Conservation (phyloP, 192 early-diverging fungal genomes). For the Backusella psychrophila region DNA sequence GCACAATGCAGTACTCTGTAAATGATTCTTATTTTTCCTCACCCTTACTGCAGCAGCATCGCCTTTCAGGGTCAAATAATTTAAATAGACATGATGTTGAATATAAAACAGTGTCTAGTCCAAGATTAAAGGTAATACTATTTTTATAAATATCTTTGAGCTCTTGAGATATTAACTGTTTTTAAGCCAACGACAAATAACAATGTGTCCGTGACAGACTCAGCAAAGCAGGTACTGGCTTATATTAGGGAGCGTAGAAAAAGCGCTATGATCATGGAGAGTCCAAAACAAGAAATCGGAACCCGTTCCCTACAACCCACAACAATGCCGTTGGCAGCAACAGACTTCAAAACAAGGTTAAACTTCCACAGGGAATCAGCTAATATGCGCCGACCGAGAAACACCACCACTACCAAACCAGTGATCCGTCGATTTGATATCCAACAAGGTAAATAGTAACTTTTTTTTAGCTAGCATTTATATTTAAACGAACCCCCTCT, state of each 20-base stretch:
- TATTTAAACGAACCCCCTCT: background rate
- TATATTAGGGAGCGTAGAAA: constrained; percentile 14
- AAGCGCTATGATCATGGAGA: background rate
- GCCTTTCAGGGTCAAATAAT: background rate
- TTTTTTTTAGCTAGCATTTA: background rate
- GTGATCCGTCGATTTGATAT: background rate
- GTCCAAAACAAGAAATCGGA: background rate
- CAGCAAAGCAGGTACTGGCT: constrained; percentile 10
- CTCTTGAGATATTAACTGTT: background rate
- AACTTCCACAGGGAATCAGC: background rate
- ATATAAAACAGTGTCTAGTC: background rate
- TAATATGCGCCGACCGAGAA: background rate
- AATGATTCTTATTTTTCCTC: background rate
- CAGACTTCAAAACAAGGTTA: background rate
- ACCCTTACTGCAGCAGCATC: background rate
- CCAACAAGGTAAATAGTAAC: background rate
- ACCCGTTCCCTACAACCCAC: background rate
- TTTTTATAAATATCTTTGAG: background rate
- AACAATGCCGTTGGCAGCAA: background rate
- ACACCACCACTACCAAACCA: background rate
- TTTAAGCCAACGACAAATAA: background rate
- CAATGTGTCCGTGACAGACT: constrained; percentile 5
- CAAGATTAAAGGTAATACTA: background rate
- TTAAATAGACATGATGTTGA: background rate
- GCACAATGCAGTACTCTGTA: background rate